These are phyloP conservation scores for Escallonia rubra DNA, from an alignment of 129 eudicot genomes.

Conservation along the genomic window DNA sequence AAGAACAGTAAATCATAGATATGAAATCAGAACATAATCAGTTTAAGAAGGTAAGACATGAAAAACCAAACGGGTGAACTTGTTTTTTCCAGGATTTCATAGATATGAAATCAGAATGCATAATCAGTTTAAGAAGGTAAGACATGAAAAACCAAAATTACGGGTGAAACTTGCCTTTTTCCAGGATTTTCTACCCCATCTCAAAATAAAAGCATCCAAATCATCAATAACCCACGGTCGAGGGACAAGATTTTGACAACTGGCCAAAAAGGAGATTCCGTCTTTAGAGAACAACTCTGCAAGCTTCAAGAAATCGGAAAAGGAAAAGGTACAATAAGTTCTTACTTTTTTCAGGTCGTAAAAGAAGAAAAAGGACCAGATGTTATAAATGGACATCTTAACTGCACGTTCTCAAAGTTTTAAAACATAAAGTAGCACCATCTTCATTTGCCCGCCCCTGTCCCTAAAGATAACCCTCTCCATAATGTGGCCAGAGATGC, in stretches of 20 bases:
- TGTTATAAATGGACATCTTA: no score
- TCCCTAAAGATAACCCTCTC: no score
- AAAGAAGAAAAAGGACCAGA: background rate
- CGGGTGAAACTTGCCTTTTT: constrained; percentile 58
- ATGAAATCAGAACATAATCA: background rate
- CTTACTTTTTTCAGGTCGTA: background rate
- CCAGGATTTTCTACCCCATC: constrained; percentile 79
- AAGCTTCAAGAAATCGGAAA: constrained; percentile 57
- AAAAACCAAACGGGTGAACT: constrained; percentile 15
- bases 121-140: constrained; percentile 1
- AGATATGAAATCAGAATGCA: background rate
- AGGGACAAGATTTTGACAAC: constrained; percentile 90
- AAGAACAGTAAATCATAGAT: background rate
- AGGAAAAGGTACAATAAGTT: constrained; percentile 6
- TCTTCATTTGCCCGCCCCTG: no score
- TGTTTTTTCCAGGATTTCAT: constrained; percentile 71
- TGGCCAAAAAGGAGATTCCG: constrained; percentile 93
- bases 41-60: background rate
- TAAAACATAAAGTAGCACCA: no score
- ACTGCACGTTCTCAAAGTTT: no score
- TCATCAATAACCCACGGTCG: constrained; percentile 99
- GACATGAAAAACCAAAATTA: background rate
- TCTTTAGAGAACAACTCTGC: constrained; percentile 99
- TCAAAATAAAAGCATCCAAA: constrained; percentile 66
- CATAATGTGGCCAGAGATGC: no score